Evolutionary conservation across 148 eudicot species (phyloP).

Genomic region (Cornus suecica): DNA sequence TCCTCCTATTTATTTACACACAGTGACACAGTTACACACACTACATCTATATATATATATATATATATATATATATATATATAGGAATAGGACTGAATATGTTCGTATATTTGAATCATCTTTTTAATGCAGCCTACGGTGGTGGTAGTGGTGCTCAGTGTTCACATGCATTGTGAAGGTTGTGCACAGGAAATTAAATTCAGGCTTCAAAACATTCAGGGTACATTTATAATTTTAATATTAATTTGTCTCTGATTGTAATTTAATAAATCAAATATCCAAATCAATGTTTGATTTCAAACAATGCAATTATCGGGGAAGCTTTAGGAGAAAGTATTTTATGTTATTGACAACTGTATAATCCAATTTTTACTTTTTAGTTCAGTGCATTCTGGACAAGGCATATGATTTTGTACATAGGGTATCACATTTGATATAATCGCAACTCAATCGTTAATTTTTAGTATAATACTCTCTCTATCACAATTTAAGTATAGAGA

Average conservation of each 20-base stretch:
- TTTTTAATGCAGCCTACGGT: conserved; percentile 37
- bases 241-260: too few relatives aligned
- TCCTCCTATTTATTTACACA: not conserved
- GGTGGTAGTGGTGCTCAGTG: conserved; percentile 38
- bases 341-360: not conserved
- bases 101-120: not conserved
- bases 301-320: not conserved
- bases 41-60: not conserved
- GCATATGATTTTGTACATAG: not conserved
- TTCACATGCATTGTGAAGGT: conserved; percentile 60
- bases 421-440: not conserved
- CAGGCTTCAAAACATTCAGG: conserved; percentile 49
- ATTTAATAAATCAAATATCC: not conserved
- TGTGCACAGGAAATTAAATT: conserved; percentile 45
- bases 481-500: too few relatives aligned
- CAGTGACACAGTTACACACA: not conserved
- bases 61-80: not conserved
- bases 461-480: too few relatives aligned
- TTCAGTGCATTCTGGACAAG: not conserved
- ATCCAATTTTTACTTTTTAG: not conserved
- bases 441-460: not conserved
- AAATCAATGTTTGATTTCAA: not conserved
- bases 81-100: not conserved
- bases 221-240: conserved; percentile 17
- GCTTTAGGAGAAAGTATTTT: not conserved